Evolutionary conservation across 208 protist species (phyloP).

Genomic region (Endotrypanum monterogeii): DNA sequence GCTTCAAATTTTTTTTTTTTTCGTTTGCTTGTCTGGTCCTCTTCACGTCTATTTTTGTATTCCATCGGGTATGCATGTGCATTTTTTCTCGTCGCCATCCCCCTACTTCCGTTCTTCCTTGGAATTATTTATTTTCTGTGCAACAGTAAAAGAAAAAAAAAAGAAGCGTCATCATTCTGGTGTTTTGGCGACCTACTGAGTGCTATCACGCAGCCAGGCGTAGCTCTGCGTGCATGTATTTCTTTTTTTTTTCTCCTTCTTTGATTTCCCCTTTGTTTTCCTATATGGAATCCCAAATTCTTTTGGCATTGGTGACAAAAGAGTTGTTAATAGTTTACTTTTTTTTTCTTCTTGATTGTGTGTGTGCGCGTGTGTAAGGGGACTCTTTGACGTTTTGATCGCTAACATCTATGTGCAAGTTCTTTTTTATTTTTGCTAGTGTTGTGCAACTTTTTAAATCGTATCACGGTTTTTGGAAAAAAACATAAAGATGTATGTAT

Average conservation of each 20-base stretch:
- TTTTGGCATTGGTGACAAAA: neutral
- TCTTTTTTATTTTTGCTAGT: too few species aligned
- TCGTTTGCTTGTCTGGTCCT: neutral
- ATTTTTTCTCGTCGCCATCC: neutral
- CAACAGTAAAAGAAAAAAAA: too few species aligned
- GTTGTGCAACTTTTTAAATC: too few species aligned
- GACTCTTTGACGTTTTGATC: too few species aligned
- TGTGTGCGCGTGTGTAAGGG: too few species aligned
- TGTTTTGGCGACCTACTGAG: neutral
- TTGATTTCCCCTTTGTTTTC: neutral
- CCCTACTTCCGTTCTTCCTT: neutral
- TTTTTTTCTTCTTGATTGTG: neutral
- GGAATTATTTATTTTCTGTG: too few species aligned
- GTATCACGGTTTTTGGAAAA: too few species aligned
- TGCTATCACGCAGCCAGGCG: neutral
- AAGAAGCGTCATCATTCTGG: too few species aligned
- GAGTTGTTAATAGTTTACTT: too few species aligned
- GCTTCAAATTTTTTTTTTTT: too few species aligned
- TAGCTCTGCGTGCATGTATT: neutral
- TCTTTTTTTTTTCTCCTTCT: neutral
- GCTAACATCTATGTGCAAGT: too few species aligned
- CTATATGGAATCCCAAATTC: neutral
- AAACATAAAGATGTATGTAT: too few species aligned
- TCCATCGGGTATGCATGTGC: neutral
- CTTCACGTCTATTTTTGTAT: neutral